phyloP scores from a whole-genome alignment of 177 flowering plant species.

The Vitis hybrid region DNA sequence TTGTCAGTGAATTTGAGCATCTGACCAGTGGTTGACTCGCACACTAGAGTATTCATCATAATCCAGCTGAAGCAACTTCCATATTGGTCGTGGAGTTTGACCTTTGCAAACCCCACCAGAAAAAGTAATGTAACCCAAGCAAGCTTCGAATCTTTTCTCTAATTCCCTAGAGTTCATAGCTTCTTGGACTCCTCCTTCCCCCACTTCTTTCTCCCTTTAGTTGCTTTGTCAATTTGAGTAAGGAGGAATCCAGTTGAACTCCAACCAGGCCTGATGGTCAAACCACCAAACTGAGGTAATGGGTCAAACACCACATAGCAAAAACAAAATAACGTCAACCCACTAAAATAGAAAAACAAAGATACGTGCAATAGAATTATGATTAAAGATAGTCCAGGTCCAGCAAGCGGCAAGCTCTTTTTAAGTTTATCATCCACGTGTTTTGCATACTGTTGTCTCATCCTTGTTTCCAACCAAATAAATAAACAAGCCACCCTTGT shows the following conservation, averaged over 20 bases:
- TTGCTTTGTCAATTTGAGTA: no score
- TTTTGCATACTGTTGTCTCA: background rate
- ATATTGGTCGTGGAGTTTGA: constrained; percentile 1
- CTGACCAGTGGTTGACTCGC: background rate
- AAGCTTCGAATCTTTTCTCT: background rate
- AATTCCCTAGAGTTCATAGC: background rate
- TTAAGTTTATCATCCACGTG: constrained; percentile 15
- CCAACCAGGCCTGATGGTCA: constrained; percentile 4
- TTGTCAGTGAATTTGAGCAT: background rate
- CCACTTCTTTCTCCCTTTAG: background rate
- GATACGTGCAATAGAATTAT: no score
- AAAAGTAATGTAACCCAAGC: background rate
- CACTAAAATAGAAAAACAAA: constrained; percentile 4
- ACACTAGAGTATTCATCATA: background rate
- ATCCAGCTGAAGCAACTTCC: background rate
- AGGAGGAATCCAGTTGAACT: background rate
- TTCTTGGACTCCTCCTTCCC: constrained; percentile 1
- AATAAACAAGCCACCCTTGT: constrained; percentile 1
- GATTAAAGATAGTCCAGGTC: no score
- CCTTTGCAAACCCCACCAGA: constrained; percentile 4
- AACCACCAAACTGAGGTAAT: constrained; percentile 5
- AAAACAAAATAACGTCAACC: constrained; percentile 14
- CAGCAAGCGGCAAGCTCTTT: background rate
- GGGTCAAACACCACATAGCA: constrained; percentile 17
- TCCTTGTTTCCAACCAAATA: background rate